These are phyloP conservation scores for Yarrowia deformans DNA, from an alignment of 805 yeast genomes.

Conservation along the genomic window DNA sequence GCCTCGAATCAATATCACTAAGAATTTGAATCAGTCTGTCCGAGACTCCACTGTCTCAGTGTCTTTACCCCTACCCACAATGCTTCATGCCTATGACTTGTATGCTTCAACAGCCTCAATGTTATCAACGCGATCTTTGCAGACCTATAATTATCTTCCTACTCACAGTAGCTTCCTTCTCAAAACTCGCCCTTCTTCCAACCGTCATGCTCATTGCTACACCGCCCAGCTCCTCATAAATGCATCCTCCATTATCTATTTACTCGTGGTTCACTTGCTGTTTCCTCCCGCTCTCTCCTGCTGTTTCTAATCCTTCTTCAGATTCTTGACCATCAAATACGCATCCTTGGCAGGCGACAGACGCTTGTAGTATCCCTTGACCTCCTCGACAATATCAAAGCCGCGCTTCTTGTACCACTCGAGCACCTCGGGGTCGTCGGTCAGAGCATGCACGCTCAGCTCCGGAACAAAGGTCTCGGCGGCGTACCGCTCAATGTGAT, in stretches of 20 bases:
- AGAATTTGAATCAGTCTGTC: too few species aligned
- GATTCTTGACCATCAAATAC: constrained; percentile 45
- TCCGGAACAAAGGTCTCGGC: constrained; percentile 61
- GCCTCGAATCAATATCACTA: too few species aligned
- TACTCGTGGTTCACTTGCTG: neutral
- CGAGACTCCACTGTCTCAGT: too few species aligned
- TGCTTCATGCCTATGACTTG: too few species aligned
- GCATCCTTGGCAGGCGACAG: constrained; percentile 60
- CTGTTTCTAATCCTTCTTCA: neutral
- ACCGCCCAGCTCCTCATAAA: neutral
- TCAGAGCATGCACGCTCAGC: constrained; percentile 62
- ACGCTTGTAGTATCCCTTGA: constrained; percentile 57
- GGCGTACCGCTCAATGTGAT: constrained; percentile 64
- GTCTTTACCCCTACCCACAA: too few species aligned
- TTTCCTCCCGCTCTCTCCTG: neutral
- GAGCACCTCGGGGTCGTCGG: constrained; percentile 53
- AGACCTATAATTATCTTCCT: too few species aligned
- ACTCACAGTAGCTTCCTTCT: too few species aligned
- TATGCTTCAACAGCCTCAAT: too few species aligned
- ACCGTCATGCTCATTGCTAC: too few species aligned
- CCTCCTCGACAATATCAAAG: constrained; percentile 53
- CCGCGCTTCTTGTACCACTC: constrained; percentile 63
- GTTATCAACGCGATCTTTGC: too few species aligned
- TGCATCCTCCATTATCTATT: constrained; percentile 6
- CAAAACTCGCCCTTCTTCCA: too few species aligned